These are phyloP conservation scores for Trichoderma koningiopsis DNA, from an alignment of 2,329 filamentous ascomycete species.

Conservation along the genomic window DNA sequence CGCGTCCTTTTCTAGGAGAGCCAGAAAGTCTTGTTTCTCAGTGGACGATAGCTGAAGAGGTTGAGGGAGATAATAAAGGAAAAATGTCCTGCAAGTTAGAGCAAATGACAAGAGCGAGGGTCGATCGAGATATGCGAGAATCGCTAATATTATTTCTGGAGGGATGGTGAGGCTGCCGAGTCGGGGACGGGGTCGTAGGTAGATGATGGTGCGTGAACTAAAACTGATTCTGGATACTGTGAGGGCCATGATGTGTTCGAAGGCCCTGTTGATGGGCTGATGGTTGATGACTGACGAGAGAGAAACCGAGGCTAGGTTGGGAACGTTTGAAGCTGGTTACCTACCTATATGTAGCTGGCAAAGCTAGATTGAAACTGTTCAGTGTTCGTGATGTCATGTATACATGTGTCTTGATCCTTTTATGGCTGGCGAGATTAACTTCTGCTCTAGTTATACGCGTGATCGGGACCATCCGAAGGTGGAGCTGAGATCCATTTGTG, in stretches of 20 bases:
- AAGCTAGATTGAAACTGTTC: not conserved
- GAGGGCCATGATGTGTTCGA: not conserved
- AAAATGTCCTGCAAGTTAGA: slow-evolving; percentile 25
- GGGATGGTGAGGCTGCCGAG: slow-evolving; percentile 23
- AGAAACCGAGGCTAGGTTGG: not conserved
- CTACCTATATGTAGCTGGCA: not conserved
- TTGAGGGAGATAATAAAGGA: slow-evolving; percentile 8
- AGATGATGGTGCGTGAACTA: slow-evolving; percentile 1
- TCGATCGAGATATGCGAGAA: slow-evolving; percentile 16
- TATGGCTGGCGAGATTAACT: too few species aligned
- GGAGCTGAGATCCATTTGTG: too few species aligned
- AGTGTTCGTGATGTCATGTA: not conserved
- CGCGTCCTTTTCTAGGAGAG: slow-evolving; percentile 25
- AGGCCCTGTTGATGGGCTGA: not conserved
- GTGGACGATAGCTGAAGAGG: not conserved
- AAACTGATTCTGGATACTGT: not conserved
- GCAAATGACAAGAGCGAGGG: slow-evolving; percentile 23
- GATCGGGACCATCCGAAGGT: too few species aligned
- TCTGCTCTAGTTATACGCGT: too few species aligned
- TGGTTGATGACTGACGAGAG: not conserved
- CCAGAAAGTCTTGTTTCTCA: slow-evolving; percentile 20
- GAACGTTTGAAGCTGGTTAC: not conserved
- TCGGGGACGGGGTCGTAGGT: not conserved
- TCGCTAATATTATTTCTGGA: slow-evolving; percentile 20
- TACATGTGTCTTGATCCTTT: too few species aligned